Base-by-base conservation (phyloP, 345 rosid species). In the Balakata baccata region DNA sequence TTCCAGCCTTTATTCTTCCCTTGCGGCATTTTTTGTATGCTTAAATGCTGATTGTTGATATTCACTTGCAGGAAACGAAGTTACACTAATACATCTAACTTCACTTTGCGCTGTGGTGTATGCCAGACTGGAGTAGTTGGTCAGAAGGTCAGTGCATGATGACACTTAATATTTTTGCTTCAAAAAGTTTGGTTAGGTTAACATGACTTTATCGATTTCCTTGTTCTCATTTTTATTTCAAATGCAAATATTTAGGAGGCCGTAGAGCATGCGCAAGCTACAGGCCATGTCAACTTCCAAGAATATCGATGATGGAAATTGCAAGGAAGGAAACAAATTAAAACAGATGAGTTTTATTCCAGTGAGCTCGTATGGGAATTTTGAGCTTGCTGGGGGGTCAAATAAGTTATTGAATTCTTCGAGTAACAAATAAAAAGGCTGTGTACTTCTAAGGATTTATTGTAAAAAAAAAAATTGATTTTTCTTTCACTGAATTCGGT, bases 221-320 rank as follows among this genome's bases (percentile, higher is more conserved):
- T 11, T 41, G n/a, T 14, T 69, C 11, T 17, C 5, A 57, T 20
- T 41, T 64, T 45, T 45, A 43, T 25, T 52, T 69, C 22, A 3
- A 61, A 20, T 46, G 39, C 34, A 61, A 82, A 67, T 7, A 9
- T 16, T 47, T 86, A 95, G 98, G 97, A 92, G 82, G 98, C 98
- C 51, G 88, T 76, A 77, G 97, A 89, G 77, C 97, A 95, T 84
- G 97, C 99, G 29, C 94, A 87, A 81, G 96, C 96, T 49, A 92
- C 97, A 6, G 98, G 97, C 67, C 98, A 95, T 86, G 93, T 84
- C 60, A 95, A 91, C 82, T 95, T 92, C 75, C 97, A 95, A 81
- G 98, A 95, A 74, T 75, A 72, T 20, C 73, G 66, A 64, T 70
- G 75, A 75, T 39, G 37, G 20, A 62, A 62, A 6, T 20, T 62